A percentile compares a stretch with the other conserved stretches of the same genome.
These are phyloP conservation scores for Sorghum bicolor DNA, from an alignment of 176 grass and related monocot species.

Conservation along the genomic window Sorghum_bicolor_NCBIv3 NC_012875.2:50816501-50817000, in stretches of 20 bases:
- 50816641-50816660: not conserved
- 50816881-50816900: too few species aligned
- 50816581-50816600: not conserved
- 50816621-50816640: not conserved
- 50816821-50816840: slow-evolving; percentile 44
- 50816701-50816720: slow-evolving; percentile 31
- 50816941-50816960: slow-evolving; percentile 77
- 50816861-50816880: too few species aligned
- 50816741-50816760: slow-evolving; percentile 48
- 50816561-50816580: slow-evolving; percentile 71
- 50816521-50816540: slow-evolving; percentile 71
- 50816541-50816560: slow-evolving; percentile 73
- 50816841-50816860: too few species aligned
- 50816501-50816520: slow-evolving; percentile 51
- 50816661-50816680: too few species aligned
- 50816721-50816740: slow-evolving; percentile 52
- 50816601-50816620: not conserved
- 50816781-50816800: slow-evolving; percentile 43
- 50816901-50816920: too few species aligned
- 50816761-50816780: slow-evolving; percentile 45
- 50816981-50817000: slow-evolving; percentile 61
- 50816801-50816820: slow-evolving; percentile 23
- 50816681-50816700: too few species aligned
- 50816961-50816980: slow-evolving; percentile 51
- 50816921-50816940: slow-evolving; percentile 80